A percentile compares a stretch with the other conserved stretches of the same genome.
phyloP scores from a whole-genome alignment of 768 basidiomycete species.

The Leucocoprinus leucothites region DNA sequence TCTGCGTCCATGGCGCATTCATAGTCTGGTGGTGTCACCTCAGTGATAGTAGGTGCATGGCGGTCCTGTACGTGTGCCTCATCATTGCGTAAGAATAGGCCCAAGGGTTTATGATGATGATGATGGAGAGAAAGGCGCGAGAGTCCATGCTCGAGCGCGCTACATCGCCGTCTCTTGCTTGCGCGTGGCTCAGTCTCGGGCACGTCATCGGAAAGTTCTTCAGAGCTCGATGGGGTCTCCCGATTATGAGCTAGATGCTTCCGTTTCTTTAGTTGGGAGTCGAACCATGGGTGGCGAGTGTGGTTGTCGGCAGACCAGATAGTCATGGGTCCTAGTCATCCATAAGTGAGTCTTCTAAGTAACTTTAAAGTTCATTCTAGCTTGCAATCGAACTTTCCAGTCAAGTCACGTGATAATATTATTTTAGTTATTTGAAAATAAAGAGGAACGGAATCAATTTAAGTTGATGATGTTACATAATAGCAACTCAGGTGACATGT shows the following conservation, averaged over 20 bases:
- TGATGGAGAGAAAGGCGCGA: constrained; percentile 43
- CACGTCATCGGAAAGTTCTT: constrained; percentile 16
- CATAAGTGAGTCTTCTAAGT: not conserved
- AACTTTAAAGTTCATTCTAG: not conserved
- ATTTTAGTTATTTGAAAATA: too few species aligned
- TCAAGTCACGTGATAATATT: constrained; percentile 1
- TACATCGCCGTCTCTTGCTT: constrained; percentile 47
- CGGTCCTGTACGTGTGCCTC: not conserved
- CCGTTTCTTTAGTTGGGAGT: constrained; percentile 34
- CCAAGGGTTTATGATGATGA: constrained; percentile 13
- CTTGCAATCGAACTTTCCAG: constrained; percentile 2
- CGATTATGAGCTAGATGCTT: constrained; percentile 24
- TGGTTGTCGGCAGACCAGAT: constrained; percentile 25
- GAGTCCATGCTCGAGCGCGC: constrained; percentile 52
- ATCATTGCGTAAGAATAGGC: too few species aligned
- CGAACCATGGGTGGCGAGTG: constrained; percentile 44
- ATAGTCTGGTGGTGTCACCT: not conserved
- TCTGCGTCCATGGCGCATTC: not conserved
- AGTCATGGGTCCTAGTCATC: constrained; percentile 15
- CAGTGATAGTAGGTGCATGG: not conserved
- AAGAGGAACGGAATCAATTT: too few species aligned
- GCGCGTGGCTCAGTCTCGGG: constrained; percentile 19
- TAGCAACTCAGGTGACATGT: too few species aligned
- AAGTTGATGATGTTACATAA: too few species aligned
- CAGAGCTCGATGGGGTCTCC: constrained; percentile 13